A percentile compares a stretch with the other conserved stretches of the same genome.
These are phyloP conservation scores for Pseudogymnoascus sp. DNA, from an alignment of 2,329 filamentous ascomycete genomes.

Conservation along the genomic window DNA sequence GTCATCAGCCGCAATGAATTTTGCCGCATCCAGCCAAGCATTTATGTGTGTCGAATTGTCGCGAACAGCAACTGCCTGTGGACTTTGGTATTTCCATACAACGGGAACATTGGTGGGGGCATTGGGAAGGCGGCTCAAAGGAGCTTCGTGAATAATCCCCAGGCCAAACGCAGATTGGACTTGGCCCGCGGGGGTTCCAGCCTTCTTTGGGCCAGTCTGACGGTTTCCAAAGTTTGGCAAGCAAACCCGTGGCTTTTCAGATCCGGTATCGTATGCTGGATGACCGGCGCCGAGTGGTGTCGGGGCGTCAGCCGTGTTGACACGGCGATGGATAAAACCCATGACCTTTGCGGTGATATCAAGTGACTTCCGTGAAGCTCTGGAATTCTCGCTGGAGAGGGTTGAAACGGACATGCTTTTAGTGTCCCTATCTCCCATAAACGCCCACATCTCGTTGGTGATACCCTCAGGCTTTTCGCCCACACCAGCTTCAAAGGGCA, in stretches of 20 bases:
- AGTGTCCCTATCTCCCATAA: neutral
- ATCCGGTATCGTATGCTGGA: neutral
- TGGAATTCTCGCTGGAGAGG: neutral
- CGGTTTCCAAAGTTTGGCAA: neutral
- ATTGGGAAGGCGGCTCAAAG: neutral
- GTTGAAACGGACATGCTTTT: neutral
- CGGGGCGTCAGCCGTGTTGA: neutral
- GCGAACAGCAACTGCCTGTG: neutral
- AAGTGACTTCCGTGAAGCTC: neutral
- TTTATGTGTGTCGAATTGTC: neutral
- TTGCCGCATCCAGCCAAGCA: neutral
- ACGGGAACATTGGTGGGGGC: neutral
- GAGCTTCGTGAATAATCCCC: neutral
- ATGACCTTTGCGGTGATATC: neutral
- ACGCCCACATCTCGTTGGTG: neutral
- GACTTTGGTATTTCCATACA: neutral
- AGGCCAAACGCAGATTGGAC: neutral
- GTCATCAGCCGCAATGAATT: neutral
- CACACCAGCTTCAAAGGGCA: neutral
- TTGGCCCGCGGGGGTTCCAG: neutral
- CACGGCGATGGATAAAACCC: slow-evolving; percentile 1
- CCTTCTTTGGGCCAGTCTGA: neutral
- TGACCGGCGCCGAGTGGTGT: neutral
- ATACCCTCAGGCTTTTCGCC: neutral
- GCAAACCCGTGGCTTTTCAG: neutral